Evolutionary conservation across 768 basidiomycete genomes (phyloP).

Genomic region (Leccinum barrowsii): DNA sequence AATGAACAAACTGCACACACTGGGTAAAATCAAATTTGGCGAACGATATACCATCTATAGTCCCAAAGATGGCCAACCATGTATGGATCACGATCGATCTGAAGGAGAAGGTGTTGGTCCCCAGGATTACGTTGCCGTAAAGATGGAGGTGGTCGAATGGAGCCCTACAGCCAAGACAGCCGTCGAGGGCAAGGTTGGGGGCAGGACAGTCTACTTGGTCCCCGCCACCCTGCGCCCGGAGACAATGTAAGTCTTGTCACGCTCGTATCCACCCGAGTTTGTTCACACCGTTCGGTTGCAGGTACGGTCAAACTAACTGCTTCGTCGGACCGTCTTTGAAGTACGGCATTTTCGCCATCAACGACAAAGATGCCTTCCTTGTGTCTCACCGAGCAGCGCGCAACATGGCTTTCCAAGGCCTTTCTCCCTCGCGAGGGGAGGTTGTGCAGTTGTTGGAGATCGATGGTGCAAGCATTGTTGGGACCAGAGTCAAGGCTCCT

Average conservation of each 20-base stretch:
- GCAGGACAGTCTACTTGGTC: slow-evolving; percentile 85
- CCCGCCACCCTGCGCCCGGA: slow-evolving; percentile 95
- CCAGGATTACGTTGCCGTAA: slow-evolving; percentile 91
- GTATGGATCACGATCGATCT: slow-evolving; percentile 98
- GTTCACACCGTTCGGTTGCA: slow-evolving; percentile 26
- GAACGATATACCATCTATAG: slow-evolving; percentile 98
- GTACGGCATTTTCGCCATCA: slow-evolving; percentile 89
- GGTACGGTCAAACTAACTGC: slow-evolving; percentile 98
- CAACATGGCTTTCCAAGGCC: slow-evolving; percentile 98
- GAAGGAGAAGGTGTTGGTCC: slow-evolving; percentile 95
- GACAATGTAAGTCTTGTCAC: slow-evolving; percentile 68
- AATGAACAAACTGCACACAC: slow-evolving; percentile 82
- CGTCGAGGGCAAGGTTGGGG: slow-evolving; percentile 67
- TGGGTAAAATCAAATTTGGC: slow-evolving; percentile 96
- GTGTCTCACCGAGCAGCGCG: slow-evolving; percentile 87
- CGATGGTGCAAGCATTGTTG: slow-evolving; percentile 75
- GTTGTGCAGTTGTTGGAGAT: slow-evolving; percentile 73
- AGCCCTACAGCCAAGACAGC: slow-evolving; percentile 60
- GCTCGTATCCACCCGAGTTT: neutral
- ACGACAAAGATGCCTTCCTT: slow-evolving; percentile 83
- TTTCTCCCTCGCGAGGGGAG: slow-evolving; percentile 67
- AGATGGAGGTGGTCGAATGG: slow-evolving; percentile 92
- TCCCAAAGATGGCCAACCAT: slow-evolving; percentile 97
- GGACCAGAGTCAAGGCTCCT: slow-evolving; percentile 88
- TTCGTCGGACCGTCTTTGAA: slow-evolving; percentile 89